These are phyloP conservation scores for Suhomyces wounanorum DNA, from an alignment of 1,139 yeast species.

Conservation along the genomic window DNA sequence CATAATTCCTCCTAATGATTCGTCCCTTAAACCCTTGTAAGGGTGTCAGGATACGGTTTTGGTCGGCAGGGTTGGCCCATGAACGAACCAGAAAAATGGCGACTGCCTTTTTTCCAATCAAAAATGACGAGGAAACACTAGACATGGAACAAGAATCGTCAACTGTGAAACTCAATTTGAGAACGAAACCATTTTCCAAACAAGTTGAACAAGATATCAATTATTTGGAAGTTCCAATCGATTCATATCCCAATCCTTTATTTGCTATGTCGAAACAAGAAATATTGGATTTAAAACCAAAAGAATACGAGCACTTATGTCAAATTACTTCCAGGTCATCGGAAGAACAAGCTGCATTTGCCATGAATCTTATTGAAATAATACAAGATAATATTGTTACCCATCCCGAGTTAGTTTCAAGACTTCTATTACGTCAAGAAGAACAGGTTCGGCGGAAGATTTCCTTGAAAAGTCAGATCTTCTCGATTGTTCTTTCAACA, in stretches of 20 bases:
- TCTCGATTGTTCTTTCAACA: conserved; percentile 16
- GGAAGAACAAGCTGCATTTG: conserved; percentile 34
- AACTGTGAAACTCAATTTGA: conserved; percentile 10
- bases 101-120: not conserved
- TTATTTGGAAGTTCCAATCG: conserved; percentile 18
- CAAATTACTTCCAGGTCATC: conserved; percentile 27
- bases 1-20: not conserved
- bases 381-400: conserved; percentile 30
- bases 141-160: conserved; percentile 2
- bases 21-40: not conserved
- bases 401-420: conserved; percentile 29
- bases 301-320: conserved; percentile 29
- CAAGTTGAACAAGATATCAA: conserved; percentile 1
- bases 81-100: not conserved
- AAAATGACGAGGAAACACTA: not conserved
- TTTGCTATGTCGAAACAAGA: conserved; percentile 30
- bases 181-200: conserved; percentile 12
- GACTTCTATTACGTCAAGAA: conserved; percentile 21
- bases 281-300: conserved; percentile 23
- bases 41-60: not conserved
- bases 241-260: conserved; percentile 39
- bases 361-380: conserved; percentile 32
- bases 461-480: conserved; percentile 16
- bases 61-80: not conserved
- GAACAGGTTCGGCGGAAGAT: conserved; percentile 4